These are phyloP conservation scores for Colletotrichum sp. DNA, from an alignment of 2,329 filamentous ascomycete species.

Conservation along the genomic window DNA sequence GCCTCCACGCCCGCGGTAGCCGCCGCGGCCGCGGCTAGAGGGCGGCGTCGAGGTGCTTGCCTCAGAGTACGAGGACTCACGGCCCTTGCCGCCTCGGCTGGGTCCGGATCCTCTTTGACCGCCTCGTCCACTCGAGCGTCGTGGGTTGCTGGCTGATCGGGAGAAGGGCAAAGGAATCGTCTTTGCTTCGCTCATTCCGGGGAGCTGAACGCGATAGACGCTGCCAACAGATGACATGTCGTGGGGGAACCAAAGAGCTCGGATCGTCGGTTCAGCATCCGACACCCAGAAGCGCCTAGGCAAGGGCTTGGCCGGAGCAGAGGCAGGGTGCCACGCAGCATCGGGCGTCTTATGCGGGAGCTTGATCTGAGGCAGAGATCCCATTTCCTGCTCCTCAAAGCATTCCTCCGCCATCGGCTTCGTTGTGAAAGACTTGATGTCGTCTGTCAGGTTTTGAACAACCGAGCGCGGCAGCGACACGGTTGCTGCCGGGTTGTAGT, in stretches of 20 bases:
- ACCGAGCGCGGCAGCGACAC: conserved; percentile 66
- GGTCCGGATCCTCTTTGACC: conserved; percentile 19
- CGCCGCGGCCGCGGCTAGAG: conserved; percentile 39
- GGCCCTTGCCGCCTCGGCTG: conserved; percentile 23
- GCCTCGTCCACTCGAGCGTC: conserved; percentile 26
- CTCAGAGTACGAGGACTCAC: conserved; percentile 21
- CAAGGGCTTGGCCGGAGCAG: conserved; percentile 58
- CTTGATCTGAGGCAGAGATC: conserved; percentile 73
- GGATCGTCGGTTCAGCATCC: conserved; percentile 38
- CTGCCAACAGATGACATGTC: conserved; percentile 23
- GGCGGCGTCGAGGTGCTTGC: conserved; percentile 22
- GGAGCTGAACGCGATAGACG: conserved; percentile 40
- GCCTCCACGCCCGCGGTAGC: conserved; percentile 42
- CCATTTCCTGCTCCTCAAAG: conserved; percentile 82
- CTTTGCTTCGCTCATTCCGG: conserved; percentile 43
- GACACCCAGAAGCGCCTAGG: conserved; percentile 54
- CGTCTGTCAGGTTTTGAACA: neutral
- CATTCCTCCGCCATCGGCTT: conserved; percentile 80
- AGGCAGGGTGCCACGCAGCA: conserved; percentile 66
- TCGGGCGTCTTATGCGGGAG: conserved; percentile 69
- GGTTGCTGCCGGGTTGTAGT: conserved; percentile 59
- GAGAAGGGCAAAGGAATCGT: conserved; percentile 41
- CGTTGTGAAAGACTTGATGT: conserved; percentile 48
- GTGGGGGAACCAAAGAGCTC: conserved; percentile 26
- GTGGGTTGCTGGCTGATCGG: conserved; percentile 34